These are phyloP conservation scores for Ustilago sp. DNA, from an alignment of 1,284 basidiomycete genomes.

Conservation along the genomic window DNA sequence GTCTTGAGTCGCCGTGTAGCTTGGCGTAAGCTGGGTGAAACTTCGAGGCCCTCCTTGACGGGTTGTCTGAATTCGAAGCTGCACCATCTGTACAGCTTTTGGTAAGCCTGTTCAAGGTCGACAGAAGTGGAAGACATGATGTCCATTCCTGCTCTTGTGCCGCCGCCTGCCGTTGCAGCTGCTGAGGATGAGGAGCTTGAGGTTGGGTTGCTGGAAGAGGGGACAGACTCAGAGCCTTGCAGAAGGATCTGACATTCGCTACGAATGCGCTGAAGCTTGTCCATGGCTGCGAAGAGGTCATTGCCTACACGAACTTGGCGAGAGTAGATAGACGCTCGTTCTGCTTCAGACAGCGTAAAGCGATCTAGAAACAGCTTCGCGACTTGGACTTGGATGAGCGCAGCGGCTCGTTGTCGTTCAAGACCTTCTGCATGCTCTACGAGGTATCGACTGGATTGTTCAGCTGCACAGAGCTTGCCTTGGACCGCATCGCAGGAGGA, in stretches of 20 bases:
- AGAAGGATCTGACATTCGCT: slow-evolving; percentile 86
- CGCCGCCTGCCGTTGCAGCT: slow-evolving; percentile 76
- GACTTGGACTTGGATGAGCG: slow-evolving; percentile 74
- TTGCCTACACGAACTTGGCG: slow-evolving; percentile 81
- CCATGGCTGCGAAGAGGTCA: slow-evolving; percentile 85
- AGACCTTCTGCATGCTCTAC: slow-evolving; percentile 50
- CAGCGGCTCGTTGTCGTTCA: slow-evolving; percentile 27
- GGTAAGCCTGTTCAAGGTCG: slow-evolving; percentile 87
- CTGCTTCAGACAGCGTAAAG: slow-evolving; percentile 83
- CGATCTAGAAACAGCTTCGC: slow-evolving; percentile 82
- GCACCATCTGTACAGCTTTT: slow-evolving; percentile 88
- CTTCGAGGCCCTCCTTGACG: slow-evolving; percentile 75
- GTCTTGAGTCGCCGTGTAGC: slow-evolving; percentile 79
- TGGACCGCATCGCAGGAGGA: slow-evolving; percentile 42
- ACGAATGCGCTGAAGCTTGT: slow-evolving; percentile 84
- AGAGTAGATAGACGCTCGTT: slow-evolving; percentile 80
- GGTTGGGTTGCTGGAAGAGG: slow-evolving; percentile 73
- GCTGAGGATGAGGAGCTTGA: slow-evolving; percentile 76
- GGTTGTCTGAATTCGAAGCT: slow-evolving; percentile 83
- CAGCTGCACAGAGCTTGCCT: slow-evolving; percentile 22
- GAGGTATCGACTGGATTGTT: slow-evolving; percentile 44
- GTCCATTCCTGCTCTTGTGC: slow-evolving; percentile 70
- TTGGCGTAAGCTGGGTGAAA: slow-evolving; percentile 78
- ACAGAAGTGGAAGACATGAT: slow-evolving; percentile 80
- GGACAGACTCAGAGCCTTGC: slow-evolving; percentile 80